A percentile compares a stretch with the other conserved stretches of the same genome.
phyloP scores from a whole-genome alignment of 495 filamentous ascomycete genomes.

The Penicillium longicatenatum region DNA sequence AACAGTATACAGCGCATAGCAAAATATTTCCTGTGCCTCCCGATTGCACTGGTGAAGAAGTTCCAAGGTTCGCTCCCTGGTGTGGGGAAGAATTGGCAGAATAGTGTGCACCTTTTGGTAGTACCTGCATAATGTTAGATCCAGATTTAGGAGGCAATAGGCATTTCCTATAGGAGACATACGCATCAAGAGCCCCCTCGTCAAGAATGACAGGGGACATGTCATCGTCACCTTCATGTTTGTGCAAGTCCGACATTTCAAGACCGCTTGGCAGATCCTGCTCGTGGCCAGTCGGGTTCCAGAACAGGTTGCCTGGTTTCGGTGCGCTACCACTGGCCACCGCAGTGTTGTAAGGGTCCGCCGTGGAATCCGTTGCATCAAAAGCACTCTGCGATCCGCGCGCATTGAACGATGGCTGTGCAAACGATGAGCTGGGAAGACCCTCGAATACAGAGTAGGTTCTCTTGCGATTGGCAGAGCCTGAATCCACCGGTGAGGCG shows the following conservation, averaged over 20 bases:
- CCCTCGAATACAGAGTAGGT: slow-evolving; percentile 60
- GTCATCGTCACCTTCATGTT: slow-evolving; percentile 41
- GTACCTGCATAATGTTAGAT: slow-evolving; percentile 55
- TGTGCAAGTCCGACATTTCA: slow-evolving; percentile 40
- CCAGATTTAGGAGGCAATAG: not conserved
- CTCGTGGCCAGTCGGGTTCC: slow-evolving; percentile 39
- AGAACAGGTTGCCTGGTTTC: slow-evolving; percentile 43
- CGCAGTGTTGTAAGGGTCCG: slow-evolving; percentile 43
- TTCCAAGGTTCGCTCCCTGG: slow-evolving; percentile 61
- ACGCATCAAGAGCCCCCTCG: slow-evolving; percentile 47
- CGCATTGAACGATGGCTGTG: slow-evolving; percentile 47
- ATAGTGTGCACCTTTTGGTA: slow-evolving; percentile 70
- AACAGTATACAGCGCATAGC: slow-evolving; percentile 62
- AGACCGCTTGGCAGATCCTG: slow-evolving; percentile 38
- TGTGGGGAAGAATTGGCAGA: slow-evolving; percentile 72
- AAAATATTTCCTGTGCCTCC: slow-evolving; percentile 68
- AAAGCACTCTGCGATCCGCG: slow-evolving; percentile 43
- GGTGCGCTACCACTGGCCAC: slow-evolving; percentile 33
- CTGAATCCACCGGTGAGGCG: slow-evolving; percentile 46
- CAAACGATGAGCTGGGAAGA: slow-evolving; percentile 46
- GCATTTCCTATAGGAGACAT: slow-evolving; percentile 20
- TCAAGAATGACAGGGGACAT: slow-evolving; percentile 46
- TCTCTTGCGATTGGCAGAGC: slow-evolving; percentile 51
- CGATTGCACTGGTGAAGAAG: slow-evolving; percentile 62
- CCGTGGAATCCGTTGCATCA: slow-evolving; percentile 42